Conservation (phyloP, 176 grass and related monocot species). For the Juncus effusus region DNA sequence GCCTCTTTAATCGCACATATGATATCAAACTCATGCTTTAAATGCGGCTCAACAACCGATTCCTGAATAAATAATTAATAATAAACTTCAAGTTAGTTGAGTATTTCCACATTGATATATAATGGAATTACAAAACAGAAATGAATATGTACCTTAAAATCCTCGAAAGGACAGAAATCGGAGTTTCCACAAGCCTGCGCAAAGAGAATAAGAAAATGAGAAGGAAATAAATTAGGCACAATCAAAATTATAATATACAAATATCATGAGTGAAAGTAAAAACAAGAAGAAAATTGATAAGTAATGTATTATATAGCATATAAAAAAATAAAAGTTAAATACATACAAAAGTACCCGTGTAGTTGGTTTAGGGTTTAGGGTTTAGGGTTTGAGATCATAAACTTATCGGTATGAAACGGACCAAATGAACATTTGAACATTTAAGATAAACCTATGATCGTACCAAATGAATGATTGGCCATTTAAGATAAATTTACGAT, state of each 20-base stretch:
- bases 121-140: too few relatives aligned
- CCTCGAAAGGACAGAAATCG: conserved; percentile 80
- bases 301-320: too few relatives aligned
- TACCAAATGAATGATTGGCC: conserved; percentile 8
- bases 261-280: neutral
- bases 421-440: too few relatives aligned
- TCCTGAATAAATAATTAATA: conserved; percentile 35
- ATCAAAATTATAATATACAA: neutral
- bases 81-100: too few relatives aligned
- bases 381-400: too few relatives aligned
- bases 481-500: neutral
- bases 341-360: too few relatives aligned
- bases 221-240: conserved; percentile 9
- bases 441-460: neutral
- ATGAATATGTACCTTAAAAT: conserved; percentile 68
- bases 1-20: conserved; percentile 53
- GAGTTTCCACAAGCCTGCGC: conserved; percentile 58
- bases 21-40: conserved; percentile 62
- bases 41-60: conserved; percentile 60
- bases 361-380: too few relatives aligned
- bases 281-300: conserved; percentile 11
- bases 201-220: conserved; percentile 16
- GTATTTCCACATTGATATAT: too few relatives aligned
- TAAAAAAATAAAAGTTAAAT: too few relatives aligned
- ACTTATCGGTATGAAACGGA: too few relatives aligned